phyloP scores from a whole-genome alignment of 2,329 filamentous ascomycete species.

The Aspergillus udagawae region DNA sequence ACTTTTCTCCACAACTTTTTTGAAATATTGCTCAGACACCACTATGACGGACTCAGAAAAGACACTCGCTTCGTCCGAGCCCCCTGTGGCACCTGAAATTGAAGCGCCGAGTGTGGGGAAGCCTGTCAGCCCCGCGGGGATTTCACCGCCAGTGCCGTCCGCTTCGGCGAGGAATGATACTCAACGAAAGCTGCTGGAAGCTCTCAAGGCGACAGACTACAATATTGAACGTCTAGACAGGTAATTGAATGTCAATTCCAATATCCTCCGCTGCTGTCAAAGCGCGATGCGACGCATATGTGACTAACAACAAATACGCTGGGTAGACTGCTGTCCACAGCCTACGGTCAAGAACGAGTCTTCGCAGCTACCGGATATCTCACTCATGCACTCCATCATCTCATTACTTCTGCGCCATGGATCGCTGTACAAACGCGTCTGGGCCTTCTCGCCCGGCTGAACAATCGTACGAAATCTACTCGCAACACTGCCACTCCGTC shows the following conservation, averaged over 20 bases:
- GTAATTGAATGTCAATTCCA: slow-evolving; percentile 14
- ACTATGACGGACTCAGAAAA: slow-evolving; percentile 21
- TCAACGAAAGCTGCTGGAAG: slow-evolving; percentile 22
- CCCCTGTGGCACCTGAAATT: slow-evolving; percentile 9
- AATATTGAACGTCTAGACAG: slow-evolving; percentile 28
- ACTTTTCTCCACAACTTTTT: background rate
- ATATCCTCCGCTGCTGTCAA: background rate
- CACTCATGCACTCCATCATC: slow-evolving; percentile 57
- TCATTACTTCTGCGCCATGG: slow-evolving; percentile 53
- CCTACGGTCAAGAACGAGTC: slow-evolving; percentile 64
- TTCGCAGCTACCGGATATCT: slow-evolving; percentile 67
- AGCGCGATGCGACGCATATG: background rate
- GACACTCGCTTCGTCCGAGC: slow-evolving; percentile 10
- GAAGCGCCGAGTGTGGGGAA: slow-evolving; percentile 23
- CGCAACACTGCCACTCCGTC: slow-evolving; percentile 31
- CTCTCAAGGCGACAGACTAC: slow-evolving; percentile 25
- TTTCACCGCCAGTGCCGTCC: slow-evolving; percentile 6
- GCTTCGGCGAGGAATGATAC: slow-evolving; percentile 4
- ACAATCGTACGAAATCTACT: slow-evolving; percentile 6
- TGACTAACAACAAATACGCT: slow-evolving; percentile 28
- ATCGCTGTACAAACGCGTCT: slow-evolving; percentile 39
- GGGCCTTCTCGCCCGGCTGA: slow-evolving; percentile 39
- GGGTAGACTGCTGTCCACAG: slow-evolving; percentile 63
- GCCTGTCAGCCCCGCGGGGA: slow-evolving; percentile 12
- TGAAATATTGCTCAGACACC: background rate